Base-by-base conservation (phyloP, 2,329 filamentous ascomycete genomes). In the Ascochyta fabae region DNA sequence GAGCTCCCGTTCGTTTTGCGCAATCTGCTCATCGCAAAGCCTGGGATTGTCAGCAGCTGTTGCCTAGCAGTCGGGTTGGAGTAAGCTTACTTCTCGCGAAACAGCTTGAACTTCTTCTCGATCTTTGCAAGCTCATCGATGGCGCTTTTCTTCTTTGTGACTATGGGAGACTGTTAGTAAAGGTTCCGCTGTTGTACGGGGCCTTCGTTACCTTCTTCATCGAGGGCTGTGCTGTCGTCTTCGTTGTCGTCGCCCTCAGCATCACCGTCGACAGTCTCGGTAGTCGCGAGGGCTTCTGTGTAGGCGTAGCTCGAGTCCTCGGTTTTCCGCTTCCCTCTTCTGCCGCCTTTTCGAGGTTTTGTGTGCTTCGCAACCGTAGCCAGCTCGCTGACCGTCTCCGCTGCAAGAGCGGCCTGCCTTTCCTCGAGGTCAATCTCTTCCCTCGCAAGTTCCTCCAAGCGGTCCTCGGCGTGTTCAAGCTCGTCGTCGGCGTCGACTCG, bases 1-100 rank as follows among this genome's bases (percentile, higher is more conserved):
- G 44, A 89, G 78, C 74, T 89, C 86, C 46, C 81, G 79, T 59
- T 96, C 92, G 51, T 96, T 81, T 68, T 91, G 88, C 46, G 90
- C 88, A 22, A 99, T 84, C 60, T 92, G 86, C 75, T 98, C 94
- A 70, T 95, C 91, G 75, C 93, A 95, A 38, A 97, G 84, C 62
- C 92, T 96, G 67, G 16, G 45, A 41, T 39, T 58, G 58, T 75
- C 55, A 69, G 67, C 52, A 52, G 33, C 46, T 33, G 52, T 54
- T 12, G 47, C 38, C 48, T 59, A 36, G 34, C 10, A 10, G 27
- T 26, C 13, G 41, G 51, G n/a, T 24, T 24, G 19, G 19, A 15
- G 22, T 4, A 23, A 29, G 43, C 82, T 66, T 72, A 90, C 88
- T 87, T 88, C 61, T 92, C 92, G 68, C 92, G 86, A 70, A 98